Base-by-base conservation (phyloP, 208 protist species). In the Leishmania arabica region DNA sequence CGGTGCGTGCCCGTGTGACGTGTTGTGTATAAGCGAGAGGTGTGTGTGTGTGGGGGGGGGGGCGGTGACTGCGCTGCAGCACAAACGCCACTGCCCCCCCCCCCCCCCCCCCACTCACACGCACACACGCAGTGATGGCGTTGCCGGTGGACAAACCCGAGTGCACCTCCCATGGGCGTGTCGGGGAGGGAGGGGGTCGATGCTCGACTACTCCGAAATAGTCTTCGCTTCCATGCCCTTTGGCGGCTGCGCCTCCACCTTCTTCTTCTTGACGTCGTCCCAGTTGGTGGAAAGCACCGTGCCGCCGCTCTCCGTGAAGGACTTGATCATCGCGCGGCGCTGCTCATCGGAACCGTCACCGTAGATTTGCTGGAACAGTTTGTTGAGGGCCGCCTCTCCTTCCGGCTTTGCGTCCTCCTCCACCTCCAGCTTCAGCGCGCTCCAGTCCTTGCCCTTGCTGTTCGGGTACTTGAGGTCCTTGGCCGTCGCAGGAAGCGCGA, bases 281-380 rank as follows among this genome's bases (percentile, higher is more conserved):
- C 97, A 99, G 90, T 99, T 99, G 45, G 98, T 99, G 31, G 95
- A 98, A 72, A 99, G 90, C 64, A 99, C 97, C 37, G 98, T 99
- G 53, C 98, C 98, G 64, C 95, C 93, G 84, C 91, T 97, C 84
- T 99, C 97, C n/a, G 91, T 83, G 81, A 98, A 99, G 15, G 96
- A 98, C 80, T 99, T 99, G 78, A 98, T 98, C 98, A 99, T 99
- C 24, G 98, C 98, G 8, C 91, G 89, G 24, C 93, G 90, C 80
- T 97, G 94, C 79, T 98, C 95, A 68, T 97, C 94, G 13, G 91
- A 90, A 72, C 93, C 97, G 78, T 98, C 87, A 62, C 93, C 89
- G 87, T 99, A 99, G 80, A 99, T 99, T 80, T 99, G 85, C 87
- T 98, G 85, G 81, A 99, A 99, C 7, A 99, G 89, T 40, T 92